A percentile compares a stretch with the other conserved stretches of the same genome.
Conservation (phyloP, 768 basidiomycete genomes). For the Phaffia tasmanica region DNA sequence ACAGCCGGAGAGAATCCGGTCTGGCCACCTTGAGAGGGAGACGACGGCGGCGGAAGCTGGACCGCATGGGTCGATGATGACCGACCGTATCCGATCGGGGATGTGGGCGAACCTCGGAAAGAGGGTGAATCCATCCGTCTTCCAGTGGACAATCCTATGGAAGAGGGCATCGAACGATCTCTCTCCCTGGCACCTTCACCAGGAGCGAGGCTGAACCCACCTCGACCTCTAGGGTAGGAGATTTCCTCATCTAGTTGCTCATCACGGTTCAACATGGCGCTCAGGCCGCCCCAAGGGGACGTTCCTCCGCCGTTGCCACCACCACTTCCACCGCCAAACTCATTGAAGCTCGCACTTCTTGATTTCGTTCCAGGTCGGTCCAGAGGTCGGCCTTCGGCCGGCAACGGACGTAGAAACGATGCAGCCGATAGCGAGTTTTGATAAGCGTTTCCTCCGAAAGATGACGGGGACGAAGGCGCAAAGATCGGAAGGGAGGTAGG, state of each 20-base stretch:
- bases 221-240: background rate
- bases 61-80: background rate
- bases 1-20: too few species aligned
- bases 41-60: too few species aligned
- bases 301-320: background rate
- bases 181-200: constrained; percentile 4
- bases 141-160: background rate
- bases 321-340: background rate
- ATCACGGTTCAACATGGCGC: background rate
- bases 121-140: background rate
- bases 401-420: background rate
- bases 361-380: constrained; percentile 13
- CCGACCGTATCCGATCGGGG: background rate
- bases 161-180: background rate
- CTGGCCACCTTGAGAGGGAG: too few species aligned
- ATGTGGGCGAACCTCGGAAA: background rate
- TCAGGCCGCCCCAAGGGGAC: background rate
- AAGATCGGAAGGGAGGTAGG: constrained; percentile 22
- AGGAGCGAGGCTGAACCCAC: background rate
- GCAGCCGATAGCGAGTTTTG: constrained; percentile 9
- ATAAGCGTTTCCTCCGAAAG: background rate
- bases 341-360: constrained; percentile 13
- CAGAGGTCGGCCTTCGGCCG: background rate
- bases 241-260: constrained; percentile 15
- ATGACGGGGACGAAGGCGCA: constrained; percentile 12